These are phyloP conservation scores for Barbatosphaeria neglecta DNA, from an alignment of 495 filamentous ascomycete genomes.

Conservation along the genomic window DNA sequence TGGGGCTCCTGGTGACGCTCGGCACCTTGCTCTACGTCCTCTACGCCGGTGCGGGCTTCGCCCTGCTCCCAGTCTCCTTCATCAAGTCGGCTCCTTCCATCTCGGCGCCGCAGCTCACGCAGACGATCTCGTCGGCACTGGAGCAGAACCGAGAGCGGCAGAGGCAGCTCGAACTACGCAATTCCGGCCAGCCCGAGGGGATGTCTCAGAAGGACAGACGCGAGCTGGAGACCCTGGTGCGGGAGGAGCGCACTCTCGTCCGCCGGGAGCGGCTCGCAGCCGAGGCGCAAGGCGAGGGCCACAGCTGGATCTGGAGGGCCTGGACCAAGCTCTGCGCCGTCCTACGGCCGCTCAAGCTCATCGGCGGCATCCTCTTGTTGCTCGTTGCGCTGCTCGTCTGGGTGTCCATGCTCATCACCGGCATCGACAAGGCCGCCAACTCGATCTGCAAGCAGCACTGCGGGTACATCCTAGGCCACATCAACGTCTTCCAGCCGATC, in stretches of 20 bases:
- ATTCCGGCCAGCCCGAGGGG: conserved; percentile 59
- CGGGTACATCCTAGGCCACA: conserved; percentile 85
- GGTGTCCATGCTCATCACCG: conserved; percentile 87
- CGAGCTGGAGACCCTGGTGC: conserved; percentile 73
- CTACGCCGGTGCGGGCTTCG: conserved; percentile 82
- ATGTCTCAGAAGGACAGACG: conserved; percentile 75
- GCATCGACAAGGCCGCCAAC: conserved; percentile 92
- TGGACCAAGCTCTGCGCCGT: conserved; percentile 73
- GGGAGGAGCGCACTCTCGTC: conserved; percentile 85
- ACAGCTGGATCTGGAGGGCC: conserved; percentile 51
- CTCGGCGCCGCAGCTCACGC: conserved; percentile 61
- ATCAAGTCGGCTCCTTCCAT: conserved; percentile 83
- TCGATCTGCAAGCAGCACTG: conserved; percentile 83
- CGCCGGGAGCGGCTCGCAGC: conserved; percentile 78
- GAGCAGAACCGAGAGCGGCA: conserved; percentile 84
- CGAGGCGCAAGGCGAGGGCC: conserved; percentile 63
- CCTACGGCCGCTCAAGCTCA: conserved; percentile 69
- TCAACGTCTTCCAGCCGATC: conserved; percentile 87
- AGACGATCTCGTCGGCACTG: conserved; percentile 65
- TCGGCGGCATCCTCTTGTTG: conserved; percentile 71
- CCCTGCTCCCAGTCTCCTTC: conserved; percentile 74
- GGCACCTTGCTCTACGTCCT: conserved; percentile 75
- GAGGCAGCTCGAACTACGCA: conserved; percentile 78
- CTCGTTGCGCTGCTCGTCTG: conserved; percentile 61
- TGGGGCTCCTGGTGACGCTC: conserved; percentile 74